Conservation (phyloP, 83 land plant species). For the Picea abies region DNA sequence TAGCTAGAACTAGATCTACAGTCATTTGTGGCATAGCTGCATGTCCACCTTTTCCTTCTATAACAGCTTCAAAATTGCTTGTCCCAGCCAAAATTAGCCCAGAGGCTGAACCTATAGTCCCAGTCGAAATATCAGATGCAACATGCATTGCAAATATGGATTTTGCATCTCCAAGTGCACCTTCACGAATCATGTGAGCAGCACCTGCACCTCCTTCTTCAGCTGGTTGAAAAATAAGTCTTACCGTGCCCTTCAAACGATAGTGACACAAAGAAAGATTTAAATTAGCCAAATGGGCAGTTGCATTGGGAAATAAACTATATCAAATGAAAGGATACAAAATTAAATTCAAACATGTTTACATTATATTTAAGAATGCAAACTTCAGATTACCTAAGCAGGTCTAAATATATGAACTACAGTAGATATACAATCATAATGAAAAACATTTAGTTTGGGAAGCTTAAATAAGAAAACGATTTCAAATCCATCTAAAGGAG, state of each 20-base stretch:
- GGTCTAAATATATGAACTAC: too few relatives aligned
- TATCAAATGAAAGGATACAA: too few relatives aligned
- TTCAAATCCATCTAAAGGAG: too few relatives aligned
- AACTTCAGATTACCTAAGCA: too few relatives aligned
- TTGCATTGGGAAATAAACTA: too few relatives aligned
- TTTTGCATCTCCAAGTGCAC: conserved; percentile 48
- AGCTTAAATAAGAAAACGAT: too few relatives aligned
- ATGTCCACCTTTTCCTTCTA: conserved; percentile 68
- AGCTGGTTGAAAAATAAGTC: conserved; percentile 74
- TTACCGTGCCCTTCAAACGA: conserved; percentile 65
- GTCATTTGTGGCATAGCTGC: conserved; percentile 52
- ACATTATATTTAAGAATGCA: too few relatives aligned
- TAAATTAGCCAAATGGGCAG: too few relatives aligned
- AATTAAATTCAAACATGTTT: too few relatives aligned
- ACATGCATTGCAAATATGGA: conserved; percentile 73
- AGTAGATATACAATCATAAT: too few relatives aligned
- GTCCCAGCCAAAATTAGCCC: conserved; percentile 57
- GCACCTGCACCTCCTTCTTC: conserved; percentile 78
- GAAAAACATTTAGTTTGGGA: too few relatives aligned
- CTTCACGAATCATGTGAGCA: conserved; percentile 55
- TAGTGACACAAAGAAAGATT: too few relatives aligned
- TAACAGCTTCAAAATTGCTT: conserved; percentile 41
- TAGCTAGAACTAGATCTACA: conserved; percentile 60
- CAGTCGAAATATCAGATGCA: conserved; percentile 22
- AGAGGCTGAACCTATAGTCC: conserved; percentile 40